Evolutionary conservation across 768 basidiomycete genomes (phyloP).

Genomic region (Kwoniella heveanensis): DNA sequence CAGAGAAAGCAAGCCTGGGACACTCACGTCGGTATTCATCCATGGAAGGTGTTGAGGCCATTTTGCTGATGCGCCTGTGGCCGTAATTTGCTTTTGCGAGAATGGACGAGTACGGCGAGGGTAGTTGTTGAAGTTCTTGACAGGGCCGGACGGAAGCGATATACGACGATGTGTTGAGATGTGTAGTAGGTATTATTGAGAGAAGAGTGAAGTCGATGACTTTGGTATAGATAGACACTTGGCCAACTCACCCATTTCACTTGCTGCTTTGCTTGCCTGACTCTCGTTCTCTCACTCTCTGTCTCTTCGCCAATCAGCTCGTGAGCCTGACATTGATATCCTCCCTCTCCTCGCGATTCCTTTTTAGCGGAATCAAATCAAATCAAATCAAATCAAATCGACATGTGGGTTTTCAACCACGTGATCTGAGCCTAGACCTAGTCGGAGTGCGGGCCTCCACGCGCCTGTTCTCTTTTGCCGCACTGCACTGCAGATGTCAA

Average conservation of each 20-base stretch:
- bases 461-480: slow-evolving; percentile 16
- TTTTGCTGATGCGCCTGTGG: slow-evolving; percentile 11
- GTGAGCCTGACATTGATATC: slow-evolving; percentile 17
- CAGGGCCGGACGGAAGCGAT: background rate
- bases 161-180: too few species aligned
- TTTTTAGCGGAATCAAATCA: slow-evolving; percentile 16
- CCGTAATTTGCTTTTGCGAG: too few species aligned
- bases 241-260: too few species aligned
- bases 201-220: too few species aligned
- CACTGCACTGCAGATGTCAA: background rate
- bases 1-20: background rate
- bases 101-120: too few species aligned
- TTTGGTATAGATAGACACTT: too few species aligned
- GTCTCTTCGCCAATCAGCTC: slow-evolving; percentile 1
- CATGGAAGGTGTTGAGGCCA: slow-evolving; percentile 35
- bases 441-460: slow-evolving; percentile 7
- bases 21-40: slow-evolving; percentile 40
- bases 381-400: slow-evolving; percentile 5
- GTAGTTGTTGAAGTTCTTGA: too few species aligned
- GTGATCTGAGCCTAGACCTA: background rate
- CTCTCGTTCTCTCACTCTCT: background rate
- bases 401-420: background rate
- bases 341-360: background rate
- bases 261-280: too few species aligned
- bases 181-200: too few species aligned